Evolutionary conservation across 345 rosid genomes (phyloP), one percentile per base, ranked within the genome.

Genomic region (Eutrema heterophyllum): DNA sequence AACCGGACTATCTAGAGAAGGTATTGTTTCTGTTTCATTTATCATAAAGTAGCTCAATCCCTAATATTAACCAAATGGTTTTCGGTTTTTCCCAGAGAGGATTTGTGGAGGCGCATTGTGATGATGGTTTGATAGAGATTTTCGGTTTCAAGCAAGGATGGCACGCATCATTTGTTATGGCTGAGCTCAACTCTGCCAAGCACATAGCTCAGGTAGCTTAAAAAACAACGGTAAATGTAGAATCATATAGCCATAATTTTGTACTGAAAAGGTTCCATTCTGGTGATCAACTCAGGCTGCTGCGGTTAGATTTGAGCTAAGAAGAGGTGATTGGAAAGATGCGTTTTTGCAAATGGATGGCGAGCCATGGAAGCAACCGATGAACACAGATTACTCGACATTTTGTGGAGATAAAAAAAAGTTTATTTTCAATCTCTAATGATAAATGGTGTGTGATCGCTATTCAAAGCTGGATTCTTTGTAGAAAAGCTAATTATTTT

Each of bases 301-400:
- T 24, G 93, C 96, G 0, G 86, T 96, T 46, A 84, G 98, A 77
- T 79, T 96, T 68, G 99, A 96, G 83, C 60, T 96, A 32, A 82
- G 98, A 69, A 93, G 99, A 2, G 98, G 99, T 54, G 98, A 90
- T 50, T 86, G 99, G 97, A 85, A 73, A 74, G 83, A 90, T 8
- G 94, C 89, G 8, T 96, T 67, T 79, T 78, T 92, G 91, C 99
- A 92, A 86, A 96, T 96, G 96, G 99, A 96, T 53, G 99, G 99
- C 0, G 98, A 96, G 79, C 98, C 98, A 9, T 90, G 99, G 98
- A 96, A 88, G 64, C 99, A 96, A 67, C 94, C 88, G 0, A 68
- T 92, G 84, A 86, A 69, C 84, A 67, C 64, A 13, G 95, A 92
- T 9, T 79, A 82, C 44, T 92, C 98, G 1, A 86, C 97, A 1